Evolutionary conservation across 495 filamentous ascomycete genomes (phyloP).

Genomic region (Acidiella bohemica): DNA sequence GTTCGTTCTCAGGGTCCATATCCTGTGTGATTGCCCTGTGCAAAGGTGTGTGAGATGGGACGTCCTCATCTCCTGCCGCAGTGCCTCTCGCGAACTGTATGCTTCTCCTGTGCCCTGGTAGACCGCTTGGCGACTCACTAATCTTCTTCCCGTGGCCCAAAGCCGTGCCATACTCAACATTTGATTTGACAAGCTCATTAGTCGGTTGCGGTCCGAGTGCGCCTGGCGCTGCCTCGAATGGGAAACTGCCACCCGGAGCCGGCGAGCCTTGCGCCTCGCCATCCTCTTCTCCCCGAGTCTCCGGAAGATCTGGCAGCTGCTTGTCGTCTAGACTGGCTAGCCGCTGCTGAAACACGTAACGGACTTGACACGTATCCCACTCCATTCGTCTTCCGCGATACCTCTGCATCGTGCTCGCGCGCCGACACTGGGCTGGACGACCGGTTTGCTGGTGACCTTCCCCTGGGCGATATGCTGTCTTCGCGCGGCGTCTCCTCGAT

Average conservation of each 20-base stretch:
- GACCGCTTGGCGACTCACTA: too few relatives aligned
- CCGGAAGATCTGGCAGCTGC: not conserved
- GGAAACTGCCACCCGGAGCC: not conserved
- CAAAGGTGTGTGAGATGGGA: slow-evolving; percentile 7
- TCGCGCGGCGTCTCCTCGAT: too few relatives aligned
- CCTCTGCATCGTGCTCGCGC: too few relatives aligned
- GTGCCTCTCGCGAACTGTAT: slow-evolving; percentile 29
- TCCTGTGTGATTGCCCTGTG: slow-evolving; percentile 22
- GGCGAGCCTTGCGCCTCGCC: not conserved
- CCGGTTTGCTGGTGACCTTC: too few relatives aligned
- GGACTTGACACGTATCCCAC: slow-evolving; percentile 4
- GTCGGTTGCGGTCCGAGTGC: not conserved
- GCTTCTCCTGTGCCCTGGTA: slow-evolving; percentile 27
- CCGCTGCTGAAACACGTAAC: slow-evolving; percentile 5
- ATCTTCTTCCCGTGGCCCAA: too few relatives aligned
- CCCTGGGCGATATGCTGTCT: too few relatives aligned
- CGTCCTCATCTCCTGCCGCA: slow-evolving; percentile 19
- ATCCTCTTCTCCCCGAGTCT: slow-evolving; percentile 2
- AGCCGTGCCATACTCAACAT: not conserved
- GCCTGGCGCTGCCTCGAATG: not conserved
- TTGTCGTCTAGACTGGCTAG: slow-evolving; percentile 3
- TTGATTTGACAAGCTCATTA: not conserved
- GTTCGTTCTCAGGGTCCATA: slow-evolving; percentile 18
- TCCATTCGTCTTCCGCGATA: too few relatives aligned
- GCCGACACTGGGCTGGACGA: too few relatives aligned